Evolutionary conservation across 176 grass and related monocot genomes (phyloP).

Genomic region (Canna indica): DNA sequence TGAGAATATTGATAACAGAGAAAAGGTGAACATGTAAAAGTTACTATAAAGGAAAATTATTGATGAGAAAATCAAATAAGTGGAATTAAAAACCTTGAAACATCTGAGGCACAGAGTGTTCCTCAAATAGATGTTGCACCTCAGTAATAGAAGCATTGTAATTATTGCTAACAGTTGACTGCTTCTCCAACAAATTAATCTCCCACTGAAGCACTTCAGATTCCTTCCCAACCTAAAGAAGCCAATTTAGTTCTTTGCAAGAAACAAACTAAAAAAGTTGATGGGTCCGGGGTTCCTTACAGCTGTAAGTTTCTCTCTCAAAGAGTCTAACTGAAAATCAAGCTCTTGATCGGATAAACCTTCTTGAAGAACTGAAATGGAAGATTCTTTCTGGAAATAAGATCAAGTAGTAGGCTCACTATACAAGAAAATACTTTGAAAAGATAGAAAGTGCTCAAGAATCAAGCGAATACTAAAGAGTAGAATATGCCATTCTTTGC

Average conservation of each 20-base stretch:
- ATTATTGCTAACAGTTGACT: constrained; percentile 19
- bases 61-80: not conserved
- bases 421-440: not conserved
- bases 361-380: constrained; percentile 20
- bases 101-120: constrained; percentile 25
- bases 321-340: constrained; percentile 27
- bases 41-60: not conserved
- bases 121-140: constrained; percentile 32
- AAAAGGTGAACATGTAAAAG: not conserved
- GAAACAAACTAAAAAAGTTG: constrained; percentile 5
- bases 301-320: constrained; percentile 34
- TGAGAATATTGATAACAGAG: not conserved
- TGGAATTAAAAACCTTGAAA: constrained; percentile 25
- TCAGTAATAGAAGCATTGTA: constrained; percentile 35
- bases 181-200: constrained; percentile 33
- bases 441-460: not conserved
- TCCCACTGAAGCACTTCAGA: constrained; percentile 38
- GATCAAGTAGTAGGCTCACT: not conserved
- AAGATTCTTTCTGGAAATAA: constrained; percentile 31
- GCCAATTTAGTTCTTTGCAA: constrained; percentile 3
- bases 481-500: not conserved
- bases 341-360: constrained; percentile 17
- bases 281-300: constrained; percentile 18
- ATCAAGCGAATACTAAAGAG: not conserved
- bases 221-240: constrained; percentile 39